Base-by-base conservation (phyloP, 2,329 filamentous ascomycete species). In the Neoscytalidium dimidiatum region DNA sequence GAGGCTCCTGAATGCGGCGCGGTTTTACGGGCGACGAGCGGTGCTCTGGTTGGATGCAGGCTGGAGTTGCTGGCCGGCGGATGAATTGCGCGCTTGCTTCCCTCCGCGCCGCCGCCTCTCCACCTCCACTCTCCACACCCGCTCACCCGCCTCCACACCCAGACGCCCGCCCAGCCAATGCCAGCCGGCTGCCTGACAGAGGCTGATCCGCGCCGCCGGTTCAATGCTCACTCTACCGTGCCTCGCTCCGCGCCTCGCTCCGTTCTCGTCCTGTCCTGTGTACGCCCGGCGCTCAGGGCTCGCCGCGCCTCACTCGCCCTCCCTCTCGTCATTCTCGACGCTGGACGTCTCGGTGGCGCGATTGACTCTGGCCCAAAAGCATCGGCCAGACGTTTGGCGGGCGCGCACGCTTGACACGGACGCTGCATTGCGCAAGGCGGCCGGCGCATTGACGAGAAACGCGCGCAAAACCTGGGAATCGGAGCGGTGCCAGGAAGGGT, bases 341-440 rank as follows among this genome's bases (percentile, higher is more conserved):
- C 11, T 19, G 28, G 21, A 19, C 26, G 52, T 13, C 31, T 7
- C 33, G 52, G 52, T 9, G 31, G 38, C 33, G 33, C 33, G 38
- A 14, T 46, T 46, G 38, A 23, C 56, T 46, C 28, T 17, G 28
- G n/a, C 17, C 11, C 56, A 17, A 19, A 33, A 46, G 26, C 56
- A 19, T 23, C 26, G 41, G 41, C 35, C 21, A 31, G 26, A 31
- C 23, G 41, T 44, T 29, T 38, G 28, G 56, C 38, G 13, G n/a
- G 19, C 51, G 48, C 21, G 33, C n/a, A n/a, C n/a, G n/a, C n/a
- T n/a, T n/a, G n/a, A n/a, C n/a, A n/a, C n/a, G n/a, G n/a, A n/a
- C n/a, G 5, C 26, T 17, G 56, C 38, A 60, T 46, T 33, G 56
- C 38, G 38, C 56, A 60, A 60, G 49, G 56, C 56, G 13, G 56